A percentile compares a stretch with the other conserved stretches of the same genome.
phyloP scores from a whole-genome alignment of 208 protist species.

The Acanthamoeba lenticulata region DNA sequence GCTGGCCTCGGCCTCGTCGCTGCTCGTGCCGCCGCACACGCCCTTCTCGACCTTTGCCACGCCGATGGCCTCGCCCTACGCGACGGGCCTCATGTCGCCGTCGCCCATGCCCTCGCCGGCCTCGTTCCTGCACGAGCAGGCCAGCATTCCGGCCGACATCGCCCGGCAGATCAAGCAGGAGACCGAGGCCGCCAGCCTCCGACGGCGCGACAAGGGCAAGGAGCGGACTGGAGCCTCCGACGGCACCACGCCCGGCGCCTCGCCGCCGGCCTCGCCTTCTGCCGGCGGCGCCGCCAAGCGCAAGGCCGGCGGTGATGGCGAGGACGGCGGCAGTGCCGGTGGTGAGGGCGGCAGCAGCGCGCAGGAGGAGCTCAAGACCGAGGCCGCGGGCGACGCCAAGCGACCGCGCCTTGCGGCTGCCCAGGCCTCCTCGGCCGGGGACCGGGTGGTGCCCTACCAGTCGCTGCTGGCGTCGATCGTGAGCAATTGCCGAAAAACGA shows the following conservation, averaged over 20 bases:
- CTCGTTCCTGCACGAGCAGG: slow-evolving; percentile 47
- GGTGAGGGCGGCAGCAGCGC: background rate
- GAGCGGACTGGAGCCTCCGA: background rate
- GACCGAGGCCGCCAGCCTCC: too few relatives aligned
- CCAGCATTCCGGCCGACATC: slow-evolving; percentile 34
- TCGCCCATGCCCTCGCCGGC: slow-evolving; percentile 1
- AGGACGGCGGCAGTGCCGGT: too few relatives aligned
- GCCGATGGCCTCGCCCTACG: slow-evolving; percentile 9
- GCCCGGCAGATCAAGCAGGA: slow-evolving; percentile 54
- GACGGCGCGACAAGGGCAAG: slow-evolving; percentile 2
- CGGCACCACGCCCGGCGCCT: too few relatives aligned
- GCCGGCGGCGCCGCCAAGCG: too few relatives aligned
- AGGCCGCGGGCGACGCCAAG: background rate
- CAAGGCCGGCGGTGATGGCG: too few relatives aligned
- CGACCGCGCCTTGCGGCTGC: background rate
- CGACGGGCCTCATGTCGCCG: background rate
- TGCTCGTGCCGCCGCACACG: background rate
- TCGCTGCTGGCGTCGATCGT: slow-evolving; percentile 46
- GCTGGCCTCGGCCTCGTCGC: background rate
- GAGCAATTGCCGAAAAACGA: slow-evolving; percentile 36
- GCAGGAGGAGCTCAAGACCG: too few relatives aligned
- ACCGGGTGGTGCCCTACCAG: slow-evolving; percentile 39
- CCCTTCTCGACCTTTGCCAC: slow-evolving; percentile 33
- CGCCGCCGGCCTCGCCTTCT: too few relatives aligned
- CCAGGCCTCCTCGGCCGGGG: background rate